These are phyloP conservation scores for Fusarium dlaminii DNA, from an alignment of 2,329 filamentous ascomycete genomes.

Conservation along the genomic window DNA sequence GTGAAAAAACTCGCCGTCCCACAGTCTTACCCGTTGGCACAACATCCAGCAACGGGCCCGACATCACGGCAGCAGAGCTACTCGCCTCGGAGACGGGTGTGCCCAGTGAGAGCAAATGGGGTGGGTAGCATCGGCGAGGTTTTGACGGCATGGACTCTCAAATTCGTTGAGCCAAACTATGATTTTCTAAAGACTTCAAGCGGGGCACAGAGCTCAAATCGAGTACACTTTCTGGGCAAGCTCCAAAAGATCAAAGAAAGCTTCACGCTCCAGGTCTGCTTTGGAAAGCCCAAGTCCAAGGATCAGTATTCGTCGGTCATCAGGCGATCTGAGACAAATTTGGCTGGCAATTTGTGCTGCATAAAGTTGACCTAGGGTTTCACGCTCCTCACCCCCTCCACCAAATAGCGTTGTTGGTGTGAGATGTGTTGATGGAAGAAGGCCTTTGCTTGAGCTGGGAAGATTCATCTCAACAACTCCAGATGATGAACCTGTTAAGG, in stretches of 20 bases:
- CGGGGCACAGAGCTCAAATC: not conserved
- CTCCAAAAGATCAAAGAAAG: slow-evolving; percentile 73
- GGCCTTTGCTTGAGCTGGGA: slow-evolving; percentile 54
- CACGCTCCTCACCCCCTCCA: slow-evolving; percentile 79
- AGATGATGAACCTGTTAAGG: slow-evolving; percentile 74
- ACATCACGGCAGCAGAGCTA: not conserved
- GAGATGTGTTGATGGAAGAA: slow-evolving; percentile 81
- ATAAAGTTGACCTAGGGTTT: slow-evolving; percentile 86
- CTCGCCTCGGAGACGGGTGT: not conserved
- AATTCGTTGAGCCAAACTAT: not conserved
- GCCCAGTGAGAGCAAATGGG: not conserved
- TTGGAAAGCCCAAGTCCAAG: slow-evolving; percentile 68
- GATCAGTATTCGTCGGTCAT: slow-evolving; percentile 69
- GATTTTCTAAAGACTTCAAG: not conserved
- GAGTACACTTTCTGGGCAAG: slow-evolving; percentile 63
- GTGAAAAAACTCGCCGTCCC: not conserved
- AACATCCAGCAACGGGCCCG: not conserved
- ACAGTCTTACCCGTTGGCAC: not conserved
- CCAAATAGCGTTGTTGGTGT: slow-evolving; percentile 90
- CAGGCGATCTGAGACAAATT: slow-evolving; percentile 75
- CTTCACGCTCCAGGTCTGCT: slow-evolving; percentile 60
- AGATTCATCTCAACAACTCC: slow-evolving; percentile 69
- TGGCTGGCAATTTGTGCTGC: slow-evolving; percentile 89
- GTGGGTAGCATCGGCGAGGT: not conserved
- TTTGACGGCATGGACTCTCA: not conserved